Conservation (phyloP, 495 filamentous ascomycete genomes). For the Xanthoparmelia taractica region DNA sequence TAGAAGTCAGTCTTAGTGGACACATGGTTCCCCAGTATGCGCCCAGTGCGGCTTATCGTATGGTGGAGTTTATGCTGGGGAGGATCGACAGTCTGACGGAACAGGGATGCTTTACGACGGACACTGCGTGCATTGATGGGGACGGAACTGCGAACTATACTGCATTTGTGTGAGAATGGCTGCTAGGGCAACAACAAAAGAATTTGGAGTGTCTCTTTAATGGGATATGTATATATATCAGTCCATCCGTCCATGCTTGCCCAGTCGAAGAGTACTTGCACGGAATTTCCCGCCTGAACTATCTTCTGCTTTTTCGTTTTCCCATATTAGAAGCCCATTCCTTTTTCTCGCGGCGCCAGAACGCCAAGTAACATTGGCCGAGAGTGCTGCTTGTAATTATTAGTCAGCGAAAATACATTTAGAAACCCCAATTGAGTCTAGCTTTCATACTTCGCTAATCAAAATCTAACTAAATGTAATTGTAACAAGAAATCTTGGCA, state of each 20-base stretch:
- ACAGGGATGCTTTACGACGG: slow-evolving; percentile 32
- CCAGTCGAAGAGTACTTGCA: not conserved
- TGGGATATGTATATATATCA: not conserved
- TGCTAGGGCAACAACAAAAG: not conserved
- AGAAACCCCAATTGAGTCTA: too few relatives aligned
- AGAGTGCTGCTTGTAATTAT: too few relatives aligned
- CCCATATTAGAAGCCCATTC: too few relatives aligned
- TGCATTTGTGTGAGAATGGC: not conserved
- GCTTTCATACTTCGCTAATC: too few relatives aligned
- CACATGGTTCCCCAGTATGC: slow-evolving; percentile 57
- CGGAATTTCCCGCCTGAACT: not conserved
- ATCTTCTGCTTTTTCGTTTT: not conserved
- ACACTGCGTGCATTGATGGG: slow-evolving; percentile 13
- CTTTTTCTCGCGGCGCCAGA: too few relatives aligned
- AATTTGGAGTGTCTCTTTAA: not conserved
- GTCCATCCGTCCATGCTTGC: not conserved
- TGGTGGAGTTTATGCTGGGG: slow-evolving; percentile 61
- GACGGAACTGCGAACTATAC: slow-evolving; percentile 16
- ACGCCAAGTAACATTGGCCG: too few relatives aligned
- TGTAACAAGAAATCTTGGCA: too few relatives aligned
- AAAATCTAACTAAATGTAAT: too few relatives aligned
- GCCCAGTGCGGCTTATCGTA: slow-evolving; percentile 55
- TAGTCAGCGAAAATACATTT: too few relatives aligned
- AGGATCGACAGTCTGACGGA: slow-evolving; percentile 43
- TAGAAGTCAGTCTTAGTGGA: slow-evolving; percentile 50